These are phyloP conservation scores for Cymbopogon flexuosus DNA, from an alignment of 202 grass and related monocot species.

Conservation along the genomic window DNA sequence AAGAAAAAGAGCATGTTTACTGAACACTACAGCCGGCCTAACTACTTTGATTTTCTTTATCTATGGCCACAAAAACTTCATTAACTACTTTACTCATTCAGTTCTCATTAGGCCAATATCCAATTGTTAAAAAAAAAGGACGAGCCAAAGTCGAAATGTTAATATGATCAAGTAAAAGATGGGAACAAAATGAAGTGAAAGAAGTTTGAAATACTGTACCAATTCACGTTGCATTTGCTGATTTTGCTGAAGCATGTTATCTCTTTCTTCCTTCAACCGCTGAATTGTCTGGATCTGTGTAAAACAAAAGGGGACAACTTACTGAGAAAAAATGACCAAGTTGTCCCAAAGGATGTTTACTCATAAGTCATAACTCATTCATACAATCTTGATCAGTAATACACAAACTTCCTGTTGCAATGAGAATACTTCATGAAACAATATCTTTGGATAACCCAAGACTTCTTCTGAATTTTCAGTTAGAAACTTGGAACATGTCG, in stretches of 20 bases:
- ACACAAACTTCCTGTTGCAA: background rate
- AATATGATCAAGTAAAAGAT: constrained; percentile 17
- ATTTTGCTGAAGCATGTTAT: constrained; percentile 77
- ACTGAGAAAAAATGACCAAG: constrained; percentile 23
- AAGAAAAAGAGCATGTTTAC: background rate
- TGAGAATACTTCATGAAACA: constrained; percentile 13
- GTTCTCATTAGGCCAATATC: background rate
- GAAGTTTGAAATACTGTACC: constrained; percentile 32
- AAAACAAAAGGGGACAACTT: constrained; percentile 23
- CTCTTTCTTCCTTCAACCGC: constrained; percentile 81
- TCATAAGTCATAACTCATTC: no score
- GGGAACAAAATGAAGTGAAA: background rate
- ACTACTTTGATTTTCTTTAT: background rate
- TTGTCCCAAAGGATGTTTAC: constrained; percentile 1
- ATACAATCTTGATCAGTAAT: constrained; percentile 7
- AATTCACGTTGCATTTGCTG: constrained; percentile 87
- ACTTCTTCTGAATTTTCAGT: background rate
- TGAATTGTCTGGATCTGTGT: constrained; percentile 68
- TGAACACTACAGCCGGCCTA: background rate
- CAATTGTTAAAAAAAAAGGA: background rate
- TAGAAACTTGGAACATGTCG: background rate
- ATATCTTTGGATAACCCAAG: background rate
- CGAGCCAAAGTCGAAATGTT: background rate
- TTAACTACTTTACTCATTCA: background rate
- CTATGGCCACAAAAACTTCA: background rate